phyloP scores from a whole-genome alignment of 2,329 filamentous ascomycete species.

The Colletotrichum siamense region DNA sequence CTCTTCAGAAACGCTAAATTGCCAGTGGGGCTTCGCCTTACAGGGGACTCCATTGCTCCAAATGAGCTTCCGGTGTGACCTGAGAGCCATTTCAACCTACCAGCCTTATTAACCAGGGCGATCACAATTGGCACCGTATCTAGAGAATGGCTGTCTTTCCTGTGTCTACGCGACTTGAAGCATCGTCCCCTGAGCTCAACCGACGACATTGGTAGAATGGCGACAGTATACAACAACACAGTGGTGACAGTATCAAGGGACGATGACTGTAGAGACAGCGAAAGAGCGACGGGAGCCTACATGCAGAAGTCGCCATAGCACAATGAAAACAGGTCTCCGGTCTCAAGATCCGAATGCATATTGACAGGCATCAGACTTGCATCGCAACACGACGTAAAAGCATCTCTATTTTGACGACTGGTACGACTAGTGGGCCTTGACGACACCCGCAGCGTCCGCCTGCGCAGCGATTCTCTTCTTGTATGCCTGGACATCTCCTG shows the following conservation, averaged over 20 bases:
- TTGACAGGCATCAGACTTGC: neutral
- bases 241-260: neutral
- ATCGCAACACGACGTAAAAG: neutral
- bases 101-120: neutral
- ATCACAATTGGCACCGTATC: neutral
- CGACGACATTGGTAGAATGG: neutral
- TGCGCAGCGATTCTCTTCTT: conserved; percentile 95
- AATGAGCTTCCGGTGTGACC: conserved; percentile 12
- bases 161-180: neutral
- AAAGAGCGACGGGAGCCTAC: neutral
- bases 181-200: neutral
- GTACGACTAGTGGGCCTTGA: conserved; percentile 61
- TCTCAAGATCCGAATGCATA: neutral
- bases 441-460: conserved; percentile 87
- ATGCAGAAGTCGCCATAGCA: neutral
- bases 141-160: neutral
- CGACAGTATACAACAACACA: neutral
- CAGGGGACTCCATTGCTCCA: conserved; percentile 2
- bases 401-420: neutral
- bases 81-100: neutral
- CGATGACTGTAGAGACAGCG: neutral
- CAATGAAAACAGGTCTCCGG: neutral
- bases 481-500: conserved; percentile 93
- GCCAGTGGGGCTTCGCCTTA: neutral
- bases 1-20: conserved; percentile 12